Evolutionary conservation across 2,329 filamentous ascomycete genomes (phyloP), one percentile per base, ranked within the genome.

Genomic region (Beauveria sp.): DNA sequence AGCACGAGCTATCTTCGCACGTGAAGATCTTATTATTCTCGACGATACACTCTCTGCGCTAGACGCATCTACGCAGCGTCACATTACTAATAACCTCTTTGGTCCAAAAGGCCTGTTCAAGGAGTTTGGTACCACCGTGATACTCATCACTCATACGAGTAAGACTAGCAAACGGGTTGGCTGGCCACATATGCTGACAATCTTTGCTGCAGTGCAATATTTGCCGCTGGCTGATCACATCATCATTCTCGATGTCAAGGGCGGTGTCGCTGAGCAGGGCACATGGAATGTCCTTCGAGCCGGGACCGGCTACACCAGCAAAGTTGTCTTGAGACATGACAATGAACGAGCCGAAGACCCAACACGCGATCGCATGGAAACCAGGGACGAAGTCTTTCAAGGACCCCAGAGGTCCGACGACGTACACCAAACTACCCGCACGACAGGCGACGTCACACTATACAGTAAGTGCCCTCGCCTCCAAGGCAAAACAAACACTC

Each of bases 1-100:
- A 16, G 56, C 56, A 16, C 44, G 64, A 46, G 64, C 64, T 34
- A 55, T 66, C 6, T 64, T 63, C 28, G 52, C 64, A n/a, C 53
- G 62, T 8, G 28, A 37, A 1, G 26, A 50, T 18, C 18, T 64
- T 12, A 22, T 63, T 52, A 61, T 66, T 7, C 61, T 66, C 18
- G 64, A 66, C 50, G 64, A 66, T 43, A 63, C 64, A 6, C 41
- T 64, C 4, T 59, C 50, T 24, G 63, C 64, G 6, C 62, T 66
- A 5, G 64, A 66, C 30, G 57, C 55, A 8, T 57, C 30, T 8
- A 66, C 64, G 7, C 59, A 63, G 40, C 26, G 52, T 16, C 61
- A 59, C 24, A 50, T 66, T 37, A 54, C 58, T 8, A 20, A 61
- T 9, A 52, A 56, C 14, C 61, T 64, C 16, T 22, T 65, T 37